Percentiles rank a stretch among this genome's conserved stretches.
Evolutionary conservation across 768 basidiomycete species (phyloP).

Genomic region (Boletus rex-veris): DNA sequence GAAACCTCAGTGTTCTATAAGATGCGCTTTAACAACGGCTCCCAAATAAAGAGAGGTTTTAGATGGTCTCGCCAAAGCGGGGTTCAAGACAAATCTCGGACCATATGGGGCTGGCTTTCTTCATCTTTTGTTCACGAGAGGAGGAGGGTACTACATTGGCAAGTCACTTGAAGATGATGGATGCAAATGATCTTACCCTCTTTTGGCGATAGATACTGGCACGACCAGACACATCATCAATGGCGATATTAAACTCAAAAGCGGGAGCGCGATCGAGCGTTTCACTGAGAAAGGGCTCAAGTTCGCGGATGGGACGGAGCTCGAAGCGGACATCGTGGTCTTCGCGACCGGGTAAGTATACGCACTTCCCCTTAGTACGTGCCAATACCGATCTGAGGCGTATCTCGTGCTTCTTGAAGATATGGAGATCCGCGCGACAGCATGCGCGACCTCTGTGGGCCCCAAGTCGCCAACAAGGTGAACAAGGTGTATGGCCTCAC

Average conservation of each 20-base stretch:
- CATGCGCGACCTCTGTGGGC: slow-evolving; percentile 43
- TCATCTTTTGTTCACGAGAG: slow-evolving; percentile 23
- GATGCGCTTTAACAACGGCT: neutral
- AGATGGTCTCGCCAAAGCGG: slow-evolving; percentile 36
- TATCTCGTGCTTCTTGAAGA: slow-evolving; percentile 25
- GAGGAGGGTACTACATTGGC: slow-evolving; percentile 43
- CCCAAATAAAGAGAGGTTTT: slow-evolving; percentile 29
- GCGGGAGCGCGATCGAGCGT: slow-evolving; percentile 32
- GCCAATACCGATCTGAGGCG: neutral
- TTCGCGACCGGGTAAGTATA: slow-evolving; percentile 29
- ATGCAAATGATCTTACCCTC: neutral
- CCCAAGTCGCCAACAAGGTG: slow-evolving; percentile 43
- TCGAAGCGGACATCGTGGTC: slow-evolving; percentile 33
- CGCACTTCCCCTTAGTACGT: neutral
- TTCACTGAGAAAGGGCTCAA: slow-evolving; percentile 33
- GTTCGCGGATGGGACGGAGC: slow-evolving; percentile 13
- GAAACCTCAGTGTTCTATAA: neutral
- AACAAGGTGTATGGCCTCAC: slow-evolving; percentile 59
- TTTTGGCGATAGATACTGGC: slow-evolving; percentile 30
- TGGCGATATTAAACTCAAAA: slow-evolving; percentile 51
- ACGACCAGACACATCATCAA: slow-evolving; percentile 43
- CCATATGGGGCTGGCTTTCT: slow-evolving; percentile 32
- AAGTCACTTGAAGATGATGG: neutral
- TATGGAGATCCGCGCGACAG: slow-evolving; percentile 43
- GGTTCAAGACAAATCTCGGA: slow-evolving; percentile 38